phyloP scores from a whole-genome alignment of 2,329 filamentous ascomycete genomes.

The Ophiocordyceps camponoti-floridani region DNA sequence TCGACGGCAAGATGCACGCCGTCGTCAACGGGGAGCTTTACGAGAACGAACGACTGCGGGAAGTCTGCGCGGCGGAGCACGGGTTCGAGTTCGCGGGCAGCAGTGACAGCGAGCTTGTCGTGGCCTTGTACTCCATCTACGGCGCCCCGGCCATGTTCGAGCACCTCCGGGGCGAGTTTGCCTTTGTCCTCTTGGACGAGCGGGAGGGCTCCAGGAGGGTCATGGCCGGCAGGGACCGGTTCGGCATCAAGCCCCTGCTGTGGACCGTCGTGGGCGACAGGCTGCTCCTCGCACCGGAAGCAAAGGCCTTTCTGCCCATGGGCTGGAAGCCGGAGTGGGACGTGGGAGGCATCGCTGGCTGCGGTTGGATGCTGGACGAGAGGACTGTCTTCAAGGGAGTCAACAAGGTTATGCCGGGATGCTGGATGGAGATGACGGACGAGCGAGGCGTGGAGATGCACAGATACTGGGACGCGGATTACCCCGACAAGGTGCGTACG shows the following conservation, averaged over 20 bases:
- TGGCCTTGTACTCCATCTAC: conserved; percentile 31
- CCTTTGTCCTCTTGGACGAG: conserved; percentile 30
- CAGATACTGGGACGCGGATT: conserved; percentile 35
- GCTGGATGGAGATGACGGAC: conserved; percentile 21
- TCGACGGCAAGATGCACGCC: conserved; percentile 25
- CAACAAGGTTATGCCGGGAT: conserved; percentile 21
- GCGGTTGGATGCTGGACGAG: conserved; percentile 23
- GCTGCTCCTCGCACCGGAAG: conserved; percentile 31
- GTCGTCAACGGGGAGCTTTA: conserved; percentile 46
- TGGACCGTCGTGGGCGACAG: conserved; percentile 23
- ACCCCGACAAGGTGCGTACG: conserved; percentile 26
- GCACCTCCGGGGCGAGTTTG: conserved; percentile 35
- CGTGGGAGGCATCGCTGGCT: conserved; percentile 23
- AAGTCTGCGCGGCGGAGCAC: conserved; percentile 13
- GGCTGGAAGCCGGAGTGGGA: conserved; percentile 36
- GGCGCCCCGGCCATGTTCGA: conserved; percentile 17
- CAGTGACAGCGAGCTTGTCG: conserved; percentile 32
- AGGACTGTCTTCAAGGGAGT: conserved; percentile 32
- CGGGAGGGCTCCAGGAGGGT: conserved; percentile 16
- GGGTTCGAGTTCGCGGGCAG: conserved; percentile 24
- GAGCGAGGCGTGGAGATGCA: conserved; percentile 16
- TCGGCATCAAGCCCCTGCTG: conserved; percentile 38
- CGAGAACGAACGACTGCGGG: conserved; percentile 26
- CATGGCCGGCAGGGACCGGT: conserved; percentile 32
- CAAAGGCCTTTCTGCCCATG: conserved; percentile 32